Evolutionary conservation across 1,139 yeast genomes (phyloP), one percentile per base, ranked within the genome.

Genomic region (Taphrina flavorubra): DNA sequence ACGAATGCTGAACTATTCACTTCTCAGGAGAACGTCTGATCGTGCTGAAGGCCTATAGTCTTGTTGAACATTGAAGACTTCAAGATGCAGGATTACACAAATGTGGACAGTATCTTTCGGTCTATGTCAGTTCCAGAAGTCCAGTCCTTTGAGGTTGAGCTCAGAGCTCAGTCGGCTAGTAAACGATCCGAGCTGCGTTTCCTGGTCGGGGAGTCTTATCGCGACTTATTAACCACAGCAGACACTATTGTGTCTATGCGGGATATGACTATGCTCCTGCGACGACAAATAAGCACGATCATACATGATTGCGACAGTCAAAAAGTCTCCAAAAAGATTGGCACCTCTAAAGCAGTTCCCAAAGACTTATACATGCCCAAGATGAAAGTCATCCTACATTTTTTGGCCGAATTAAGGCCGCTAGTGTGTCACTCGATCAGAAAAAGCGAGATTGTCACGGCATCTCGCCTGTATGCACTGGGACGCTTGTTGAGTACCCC

Each of bases 171-270:
- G 42, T 53, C 67, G 6, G 44, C 60, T 8, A 25, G 18, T 36
- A 56, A 57, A n/a, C 60, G 67, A 18, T 42, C 61, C 14, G 67
- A 63, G 16, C 25, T 63, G 1, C 67, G 59, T 31, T 36, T 53
- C 14, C 61, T 63, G 46, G 67, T 63, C 4, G 67, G 67, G 1
- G 67, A 63, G 36, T 63, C 67, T 36, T 63, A 63, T 44, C 42
- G 67, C 5, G 67, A 63, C 16, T 20, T 63, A 4, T 36, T 63
- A 14, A 63, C 67, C 31, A 63, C 67, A 8, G 67, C 67, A n/a
- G 67, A 63, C 20, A 63, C 67, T n/a, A 46, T 63, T 7, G 55
- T 63, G 13, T 18, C 47, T 13, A 55, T 63, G 67, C 67, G 67
- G 16, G 61, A 63, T 13, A 51, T 18, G 46, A 63, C 61, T 5